Base-by-base conservation (phyloP, 2,329 filamentous ascomycete species). In the Botryotinia globosa region DNA sequence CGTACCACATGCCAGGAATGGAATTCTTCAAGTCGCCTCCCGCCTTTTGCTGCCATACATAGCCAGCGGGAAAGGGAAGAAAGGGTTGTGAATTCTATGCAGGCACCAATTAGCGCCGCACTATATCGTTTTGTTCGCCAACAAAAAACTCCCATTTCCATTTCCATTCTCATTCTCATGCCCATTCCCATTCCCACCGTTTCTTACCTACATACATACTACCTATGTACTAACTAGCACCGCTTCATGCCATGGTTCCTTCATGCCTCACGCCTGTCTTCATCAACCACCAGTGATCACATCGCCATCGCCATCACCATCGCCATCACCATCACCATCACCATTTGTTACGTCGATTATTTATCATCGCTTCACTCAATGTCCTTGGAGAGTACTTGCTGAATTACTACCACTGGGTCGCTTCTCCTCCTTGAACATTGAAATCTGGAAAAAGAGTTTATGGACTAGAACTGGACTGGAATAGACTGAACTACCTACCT, bases 61-160 rank as follows among this genome's bases (percentile, higher is more conserved):
- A 16, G 6, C 22, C 58, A 61, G 58, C 58, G 58, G 58, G 37
- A 61, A n/a, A 58, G 56, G 56, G 56, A 58, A 58, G 51, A 58
- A 58, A 61, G 59, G 58, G 25, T 10, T 39, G 59, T 62, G 25
- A 39, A 62, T 62, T 42, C 44, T n/a, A 66, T 66, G 44, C 63
- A 66, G 63, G 63, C 63, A 66, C 45, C 63, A 67, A 29, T 67
- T 54, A 67, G 44, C 64, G 64, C 64, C 45, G 16, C 32, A 16
- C 45, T 25, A 39, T 25, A 18, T 48, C 42, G 10, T 51, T 39
- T 66, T 37, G 29, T 51, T 37, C 32, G 42, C 62, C 34, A 51
- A 66, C 51, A 56, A 25, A 37, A 66, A 54, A 54, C n/a, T 66
- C 45, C 45, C 63, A 4, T 51, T 44, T 18, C 10, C 29, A 37